phyloP scores from a whole-genome alignment of 352 stramenopile species.

The Globisporangium nagaii region DNA sequence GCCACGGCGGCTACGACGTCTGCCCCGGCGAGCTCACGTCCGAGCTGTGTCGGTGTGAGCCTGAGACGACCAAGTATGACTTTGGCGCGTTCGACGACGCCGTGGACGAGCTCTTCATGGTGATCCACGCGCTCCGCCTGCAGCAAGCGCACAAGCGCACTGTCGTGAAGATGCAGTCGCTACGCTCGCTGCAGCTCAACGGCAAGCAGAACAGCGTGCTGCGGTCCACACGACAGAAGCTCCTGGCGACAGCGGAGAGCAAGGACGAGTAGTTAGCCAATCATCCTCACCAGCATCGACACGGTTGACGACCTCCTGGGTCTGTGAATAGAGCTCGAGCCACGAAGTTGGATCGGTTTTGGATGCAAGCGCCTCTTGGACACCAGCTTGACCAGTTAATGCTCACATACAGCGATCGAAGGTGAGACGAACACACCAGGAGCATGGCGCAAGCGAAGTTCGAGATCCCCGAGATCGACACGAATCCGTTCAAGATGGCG shows the following conservation, averaged over 20 bases:
- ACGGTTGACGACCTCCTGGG: no score
- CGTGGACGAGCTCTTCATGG: conserved; percentile 35
- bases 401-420: background rate
- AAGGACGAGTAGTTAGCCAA: conserved; percentile 1
- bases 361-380: no score
- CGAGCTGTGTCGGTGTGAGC: conserved; percentile 32
- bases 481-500: conserved; percentile 85
- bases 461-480: conserved; percentile 75
- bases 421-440: background rate
- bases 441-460: conserved; percentile 37
- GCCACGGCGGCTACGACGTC: conserved; percentile 42
- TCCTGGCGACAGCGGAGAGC: background rate
- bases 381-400: no score
- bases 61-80: conserved; percentile 20
- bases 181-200: conserved; percentile 9
- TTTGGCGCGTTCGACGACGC: conserved; percentile 40
- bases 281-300: no score
- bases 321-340: no score
- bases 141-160: conserved; percentile 21
- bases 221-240: background rate
- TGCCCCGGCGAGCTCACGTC: conserved; percentile 46
- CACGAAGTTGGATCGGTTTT: no score
- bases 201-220: background rate
- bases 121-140: conserved; percentile 25
- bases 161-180: conserved; percentile 26